Evolutionary conservation across 352 stramenopile genomes (phyloP).

Genomic region (Globisporangium cystogenes): DNA sequence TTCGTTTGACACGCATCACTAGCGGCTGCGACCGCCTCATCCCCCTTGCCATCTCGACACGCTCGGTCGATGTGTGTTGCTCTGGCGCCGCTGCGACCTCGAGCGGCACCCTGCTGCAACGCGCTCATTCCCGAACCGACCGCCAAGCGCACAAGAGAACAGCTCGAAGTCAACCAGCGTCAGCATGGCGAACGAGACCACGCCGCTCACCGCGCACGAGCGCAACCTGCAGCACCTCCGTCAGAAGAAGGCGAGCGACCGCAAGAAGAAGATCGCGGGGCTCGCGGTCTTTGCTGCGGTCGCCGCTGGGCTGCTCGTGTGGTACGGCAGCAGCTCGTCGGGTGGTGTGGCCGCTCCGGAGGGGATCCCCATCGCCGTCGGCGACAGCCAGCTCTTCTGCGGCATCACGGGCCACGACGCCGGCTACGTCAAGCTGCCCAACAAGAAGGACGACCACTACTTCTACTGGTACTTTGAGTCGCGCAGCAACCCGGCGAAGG

Average conservation of each 20-base stretch:
- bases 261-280: constrained; percentile 14
- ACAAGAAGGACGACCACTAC: constrained; percentile 37
- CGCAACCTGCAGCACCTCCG: constrained; percentile 15
- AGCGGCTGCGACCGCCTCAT: neutral
- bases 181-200: constrained; percentile 11
- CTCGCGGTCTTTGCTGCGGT: constrained; percentile 8
- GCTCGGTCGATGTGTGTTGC: neutral
- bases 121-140: constrained; percentile 1
- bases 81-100: too few species aligned
- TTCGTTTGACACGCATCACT: neutral
- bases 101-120: too few species aligned
- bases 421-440: constrained; percentile 28
- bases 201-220: constrained; percentile 11
- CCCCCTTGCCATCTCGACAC: neutral
- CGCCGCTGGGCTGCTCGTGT: constrained; percentile 7
- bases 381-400: constrained; percentile 17
- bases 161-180: neutral
- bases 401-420: constrained; percentile 20
- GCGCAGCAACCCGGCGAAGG: constrained; percentile 12
- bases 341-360: neutral
- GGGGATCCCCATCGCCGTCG: constrained; percentile 5
- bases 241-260: constrained; percentile 8
- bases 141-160: constrained; percentile 1
- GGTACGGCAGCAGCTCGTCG: constrained; percentile 8
- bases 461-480: constrained; percentile 54